Evolutionary conservation across 2,329 filamentous ascomycete species (phyloP).

Genomic region (Alternaria alternata): DNA sequence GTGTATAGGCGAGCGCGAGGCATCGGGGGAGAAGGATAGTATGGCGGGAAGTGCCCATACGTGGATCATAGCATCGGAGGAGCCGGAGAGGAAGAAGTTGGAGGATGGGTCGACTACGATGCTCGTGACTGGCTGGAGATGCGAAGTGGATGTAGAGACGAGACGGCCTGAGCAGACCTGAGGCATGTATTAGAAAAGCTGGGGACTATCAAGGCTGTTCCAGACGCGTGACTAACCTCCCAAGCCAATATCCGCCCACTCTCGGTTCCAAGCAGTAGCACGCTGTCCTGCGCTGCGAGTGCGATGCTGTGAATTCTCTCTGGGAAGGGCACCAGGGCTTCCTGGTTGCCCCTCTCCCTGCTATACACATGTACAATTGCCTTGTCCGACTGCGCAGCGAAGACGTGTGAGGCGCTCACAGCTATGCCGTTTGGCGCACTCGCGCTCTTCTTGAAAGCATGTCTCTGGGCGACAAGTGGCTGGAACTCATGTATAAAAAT

Average conservation of each 20-base stretch:
- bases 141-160: constrained; percentile 76
- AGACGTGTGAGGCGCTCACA: constrained; percentile 82
- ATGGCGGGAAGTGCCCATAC: constrained; percentile 86
- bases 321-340: constrained; percentile 85
- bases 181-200: constrained; percentile 17
- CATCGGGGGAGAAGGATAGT: constrained; percentile 66
- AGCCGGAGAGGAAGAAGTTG: constrained; percentile 78
- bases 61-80: constrained; percentile 87
- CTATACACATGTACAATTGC: constrained; percentile 93
- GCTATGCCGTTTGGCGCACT: constrained; percentile 81
- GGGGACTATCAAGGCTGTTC: background rate
- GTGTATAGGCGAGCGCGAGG: constrained; percentile 71
- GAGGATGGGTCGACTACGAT: constrained; percentile 74
- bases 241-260: constrained; percentile 88
- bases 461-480: constrained; percentile 76
- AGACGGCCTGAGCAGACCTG: constrained; percentile 78
- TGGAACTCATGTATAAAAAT: constrained; percentile 87
- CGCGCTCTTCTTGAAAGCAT: constrained; percentile 90
- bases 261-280: constrained; percentile 81
- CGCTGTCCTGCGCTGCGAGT: constrained; percentile 70
- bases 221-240: constrained; percentile 71
- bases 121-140: constrained; percentile 81
- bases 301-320: constrained; percentile 84
- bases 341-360: constrained; percentile 82
- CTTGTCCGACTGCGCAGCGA: constrained; percentile 90